These are phyloP conservation scores for Carex arenaria DNA, from an alignment of 202 grass and related monocot species.

Conservation along the genomic window DNA sequence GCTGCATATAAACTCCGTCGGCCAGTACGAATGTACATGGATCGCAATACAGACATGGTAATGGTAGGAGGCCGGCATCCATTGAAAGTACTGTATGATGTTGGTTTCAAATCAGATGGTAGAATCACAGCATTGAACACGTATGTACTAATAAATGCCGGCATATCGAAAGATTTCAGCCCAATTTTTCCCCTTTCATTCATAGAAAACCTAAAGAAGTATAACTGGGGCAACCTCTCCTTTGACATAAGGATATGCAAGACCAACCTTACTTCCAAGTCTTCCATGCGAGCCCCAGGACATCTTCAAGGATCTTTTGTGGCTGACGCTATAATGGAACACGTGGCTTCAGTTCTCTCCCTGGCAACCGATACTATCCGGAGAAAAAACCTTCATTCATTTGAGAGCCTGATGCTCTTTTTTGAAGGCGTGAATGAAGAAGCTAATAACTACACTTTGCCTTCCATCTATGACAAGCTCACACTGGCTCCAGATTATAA, in stretches of 20 bases:
- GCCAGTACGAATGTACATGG: conserved; percentile 66
- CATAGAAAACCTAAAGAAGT: conserved; percentile 59
- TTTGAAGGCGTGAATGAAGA: conserved; percentile 39
- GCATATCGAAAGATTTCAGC: conserved; percentile 66
- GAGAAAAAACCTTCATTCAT: conserved; percentile 69
- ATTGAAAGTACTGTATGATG: conserved; percentile 53
- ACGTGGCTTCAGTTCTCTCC: conserved; percentile 51
- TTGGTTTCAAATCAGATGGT: conserved; percentile 77
- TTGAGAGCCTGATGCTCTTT: conserved; percentile 47
- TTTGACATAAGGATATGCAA: conserved; percentile 71
- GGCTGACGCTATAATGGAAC: conserved; percentile 73
- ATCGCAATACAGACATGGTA: conserved; percentile 72
- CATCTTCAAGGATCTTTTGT: conserved; percentile 68
- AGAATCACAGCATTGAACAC: conserved; percentile 70
- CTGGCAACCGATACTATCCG: conserved; percentile 38
- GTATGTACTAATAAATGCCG: conserved; percentile 50
- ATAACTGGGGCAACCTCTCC: conserved; percentile 80
- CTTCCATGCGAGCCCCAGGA: conserved; percentile 79
- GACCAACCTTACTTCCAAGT: conserved; percentile 67
- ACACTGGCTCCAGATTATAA: conserved; percentile 35
- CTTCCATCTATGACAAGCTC: conserved; percentile 56
- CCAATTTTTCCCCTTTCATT: conserved; percentile 21
- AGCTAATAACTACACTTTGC: conserved; percentile 52
- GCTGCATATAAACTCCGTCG: conserved; percentile 52
- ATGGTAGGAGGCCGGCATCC: conserved; percentile 67